Evolutionary conservation across 352 stramenopile species (phyloP), one percentile per base, ranked within the genome.

Genomic region (Phytophthora vignae): DNA sequence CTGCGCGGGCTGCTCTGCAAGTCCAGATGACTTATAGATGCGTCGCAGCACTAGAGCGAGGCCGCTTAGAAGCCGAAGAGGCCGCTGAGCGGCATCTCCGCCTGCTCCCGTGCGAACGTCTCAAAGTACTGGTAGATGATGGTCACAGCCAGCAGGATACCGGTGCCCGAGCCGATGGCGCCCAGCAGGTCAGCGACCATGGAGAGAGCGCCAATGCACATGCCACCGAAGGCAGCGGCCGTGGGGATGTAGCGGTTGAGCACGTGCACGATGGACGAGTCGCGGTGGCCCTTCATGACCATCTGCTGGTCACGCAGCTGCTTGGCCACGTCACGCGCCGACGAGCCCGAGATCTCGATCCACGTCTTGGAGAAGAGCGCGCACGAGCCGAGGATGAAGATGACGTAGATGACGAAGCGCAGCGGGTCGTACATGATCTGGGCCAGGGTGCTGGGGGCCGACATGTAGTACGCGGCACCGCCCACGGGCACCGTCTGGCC

Each of bases 41-140:
- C 48, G 67, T 65, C 22, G 55, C 55, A 79, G n/a, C 25, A 5
- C 11, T 50, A n/a, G 46, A 48, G 12, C 15, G 40, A 61, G 6
- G 4, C 27, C 1, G 46, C 75, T 91, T 94, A 94, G 77, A 96
- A 94, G 72, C 89, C 89, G 67, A 96, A 96, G 54, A 96, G 74
- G 48, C 84, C 83, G 58, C 83, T 85, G 48, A 96, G 71, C 56
- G 88, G 88, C 60, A 96, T 84, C 67, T 96, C 89, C 8, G 89
- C 85, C 67, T 96, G 87, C 79, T 99, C 96, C 76, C 98, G 98
- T 59, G 96, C 90, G 61, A 99, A 99, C 48, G 96, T 98, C 90
- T 99, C 97, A 75, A 99, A 99, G 85, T 99, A 99, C 83, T 99
- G 94, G 90, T 99, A 99, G 83, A 99, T 99, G 88, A 99, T 99